Percentiles rank a stretch among this genome's conserved stretches.
These are phyloP conservation scores for Thelephora aurantiotincta DNA, from an alignment of 768 basidiomycete species.

Conservation along the genomic window DNA sequence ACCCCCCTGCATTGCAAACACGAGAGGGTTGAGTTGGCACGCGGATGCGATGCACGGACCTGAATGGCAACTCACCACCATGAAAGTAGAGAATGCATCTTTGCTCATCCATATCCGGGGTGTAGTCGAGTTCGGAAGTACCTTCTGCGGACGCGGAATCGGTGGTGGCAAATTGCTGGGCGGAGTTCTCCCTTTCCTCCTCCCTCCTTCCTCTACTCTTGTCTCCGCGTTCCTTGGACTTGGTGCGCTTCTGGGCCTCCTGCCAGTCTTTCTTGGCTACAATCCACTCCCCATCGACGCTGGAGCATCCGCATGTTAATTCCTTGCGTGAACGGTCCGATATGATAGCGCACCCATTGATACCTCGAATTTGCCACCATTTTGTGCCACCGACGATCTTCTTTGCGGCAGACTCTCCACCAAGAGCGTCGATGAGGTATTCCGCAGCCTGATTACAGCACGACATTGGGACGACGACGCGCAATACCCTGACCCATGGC, in stretches of 20 bases:
- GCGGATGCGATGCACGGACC: too few relatives aligned
- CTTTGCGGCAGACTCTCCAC: slow-evolving; percentile 64
- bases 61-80: slow-evolving; percentile 35
- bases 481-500: slow-evolving; percentile 66
- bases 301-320: slow-evolving; percentile 15
- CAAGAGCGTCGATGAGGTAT: slow-evolving; percentile 62
- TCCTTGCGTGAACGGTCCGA: neutral
- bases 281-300: slow-evolving; percentile 82
- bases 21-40: slow-evolving; percentile 1
- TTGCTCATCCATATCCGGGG: slow-evolving; percentile 69
- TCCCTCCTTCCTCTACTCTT: slow-evolving; percentile 1
- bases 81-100: slow-evolving; percentile 74
- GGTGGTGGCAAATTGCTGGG: neutral
- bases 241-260: slow-evolving; percentile 44
- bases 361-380: slow-evolving; percentile 94
- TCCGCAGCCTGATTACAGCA: slow-evolving; percentile 65
- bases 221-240: slow-evolving; percentile 25
- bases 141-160: slow-evolving; percentile 5
- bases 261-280: slow-evolving; percentile 74
- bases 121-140: slow-evolving; percentile 22
- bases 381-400: slow-evolving; percentile 77
- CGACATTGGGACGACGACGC: slow-evolving; percentile 57
- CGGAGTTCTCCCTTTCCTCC: neutral
- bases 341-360: slow-evolving; percentile 48
- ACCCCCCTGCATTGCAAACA: slow-evolving; percentile 41